Percentiles rank a stretch among this genome's conserved stretches.
Evolutionary conservation across 768 basidiomycete species (phyloP).

Genomic region (Filobasidium floriforme): DNA sequence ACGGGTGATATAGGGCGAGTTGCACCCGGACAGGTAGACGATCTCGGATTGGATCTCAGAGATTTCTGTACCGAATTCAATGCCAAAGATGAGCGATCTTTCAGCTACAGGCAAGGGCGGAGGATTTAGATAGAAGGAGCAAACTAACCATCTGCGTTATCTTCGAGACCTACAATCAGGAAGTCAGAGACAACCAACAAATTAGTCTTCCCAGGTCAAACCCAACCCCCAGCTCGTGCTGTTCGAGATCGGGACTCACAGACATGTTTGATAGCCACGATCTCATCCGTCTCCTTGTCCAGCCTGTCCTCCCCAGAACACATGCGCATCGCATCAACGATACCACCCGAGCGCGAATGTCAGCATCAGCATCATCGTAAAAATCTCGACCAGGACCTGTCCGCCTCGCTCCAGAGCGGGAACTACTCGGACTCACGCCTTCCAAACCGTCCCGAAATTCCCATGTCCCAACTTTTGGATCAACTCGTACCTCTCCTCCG

Average conservation of each 20-base stretch:
- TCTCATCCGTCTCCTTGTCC: conserved; percentile 85
- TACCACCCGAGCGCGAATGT: background rate
- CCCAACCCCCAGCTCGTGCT: conserved; percentile 15
- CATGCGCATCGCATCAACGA: background rate
- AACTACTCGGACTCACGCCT: too few relatives aligned
- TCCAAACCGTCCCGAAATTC: conserved; percentile 94
- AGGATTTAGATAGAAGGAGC: background rate
- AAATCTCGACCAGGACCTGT: too few relatives aligned
- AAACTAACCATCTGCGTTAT: conserved; percentile 71
- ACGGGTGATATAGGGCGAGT: conserved; percentile 90
- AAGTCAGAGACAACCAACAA: conserved; percentile 9
- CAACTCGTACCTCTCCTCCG: conserved; percentile 81
- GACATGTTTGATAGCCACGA: conserved; percentile 97
- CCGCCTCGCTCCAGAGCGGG: too few relatives aligned
- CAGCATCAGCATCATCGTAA: too few relatives aligned
- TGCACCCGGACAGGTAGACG: conserved; percentile 87
- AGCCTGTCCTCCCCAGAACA: conserved; percentile 47
- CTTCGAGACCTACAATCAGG: conserved; percentile 69
- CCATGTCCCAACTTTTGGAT: conserved; percentile 96
- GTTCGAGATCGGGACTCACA: conserved; percentile 55
- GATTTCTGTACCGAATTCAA: conserved; percentile 58
- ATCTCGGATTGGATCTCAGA: conserved; percentile 98
- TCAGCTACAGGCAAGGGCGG: background rate
- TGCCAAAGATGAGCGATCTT: background rate
- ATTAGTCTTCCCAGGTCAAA: conserved; percentile 9